Base-by-base conservation (phyloP, 495 filamentous ascomycete species). In the Penicillium pancosmium region DNA sequence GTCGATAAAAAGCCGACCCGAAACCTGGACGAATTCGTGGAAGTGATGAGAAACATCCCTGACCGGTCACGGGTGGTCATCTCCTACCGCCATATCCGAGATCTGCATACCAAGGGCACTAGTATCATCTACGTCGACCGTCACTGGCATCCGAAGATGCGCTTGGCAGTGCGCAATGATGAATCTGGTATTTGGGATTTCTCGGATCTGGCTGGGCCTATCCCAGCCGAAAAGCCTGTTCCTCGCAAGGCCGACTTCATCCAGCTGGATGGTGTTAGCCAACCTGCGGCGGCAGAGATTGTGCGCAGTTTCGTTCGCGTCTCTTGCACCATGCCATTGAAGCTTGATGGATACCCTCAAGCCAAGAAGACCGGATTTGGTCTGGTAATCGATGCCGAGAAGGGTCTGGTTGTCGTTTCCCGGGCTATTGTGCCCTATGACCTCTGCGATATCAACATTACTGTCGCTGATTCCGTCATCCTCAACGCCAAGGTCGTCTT, bases 261-360 rank as follows among this genome's bases (percentile, higher is more conserved):
- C 62, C 85, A 88, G 63, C 80, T 98, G 36, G 90, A 96, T 65
- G 91, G 92, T 65, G 87, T 91, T n/a, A 88, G 86, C 53, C 88
- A 97, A 69, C 90, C 91, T 19, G 91, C 91, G 43, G 91, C 93
- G 5, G 92, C 92, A 9, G 93, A 96, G 66, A 84, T 97, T 59
- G 88, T 99, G 44, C 85, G 91, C 58, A 96, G 92, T 70, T 99
- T 99, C 67, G 94, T 99, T 35, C 88, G 93, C 9, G 88, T 99
- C 31, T 86, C 87, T 16, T 97, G 92, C 61, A 88, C 86, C 18
- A 92, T 98, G 88, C 94, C 94, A 3, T 73, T 98, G 57, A 98
- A 97, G 76, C 82, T 99, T 4, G 95, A 99, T 70, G 94, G 94
- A 36, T 99, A 96, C 67, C 95, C 94, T 2, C 88, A 91, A 67